These are phyloP conservation scores for Volvox carteri DNA, from an alignment of 163 green algal species.

Conservation along the genomic window DNA sequence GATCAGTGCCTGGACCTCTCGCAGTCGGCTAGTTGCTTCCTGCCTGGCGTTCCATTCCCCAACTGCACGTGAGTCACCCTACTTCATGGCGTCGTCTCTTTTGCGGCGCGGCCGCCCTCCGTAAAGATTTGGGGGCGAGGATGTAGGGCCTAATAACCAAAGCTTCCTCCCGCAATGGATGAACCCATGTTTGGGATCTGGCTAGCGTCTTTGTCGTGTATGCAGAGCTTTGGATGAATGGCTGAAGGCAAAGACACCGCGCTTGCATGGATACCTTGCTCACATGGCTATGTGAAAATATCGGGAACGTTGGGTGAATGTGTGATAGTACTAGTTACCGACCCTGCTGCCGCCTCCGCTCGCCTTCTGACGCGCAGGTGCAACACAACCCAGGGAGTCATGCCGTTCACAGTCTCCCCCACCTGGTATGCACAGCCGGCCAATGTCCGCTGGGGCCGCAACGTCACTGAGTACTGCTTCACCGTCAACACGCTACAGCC, in stretches of 20 bases:
- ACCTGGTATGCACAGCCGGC: neutral
- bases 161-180: too few relatives aligned
- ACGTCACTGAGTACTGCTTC: neutral
- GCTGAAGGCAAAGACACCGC: too few relatives aligned
- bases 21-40: neutral
- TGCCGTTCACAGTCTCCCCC: neutral
- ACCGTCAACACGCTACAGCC: neutral
- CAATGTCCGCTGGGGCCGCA: neutral
- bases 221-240: too few relatives aligned
- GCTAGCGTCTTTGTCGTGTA: too few relatives aligned
- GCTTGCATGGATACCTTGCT: too few relatives aligned
- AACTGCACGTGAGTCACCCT: slow-evolving; percentile 29
- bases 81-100: too few relatives aligned
- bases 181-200: too few relatives aligned
- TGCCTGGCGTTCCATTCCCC: neutral
- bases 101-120: too few relatives aligned
- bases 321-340: neutral
- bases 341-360: too few relatives aligned
- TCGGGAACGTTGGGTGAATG: neutral
- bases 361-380: too few relatives aligned
- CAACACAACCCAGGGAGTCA: neutral
- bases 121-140: too few relatives aligned
- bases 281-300: neutral
- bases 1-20: neutral
- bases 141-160: too few relatives aligned